Evolutionary conservation across 148 eudicot genomes (phyloP).

Genomic region (Persicaria maculosa): DNA sequence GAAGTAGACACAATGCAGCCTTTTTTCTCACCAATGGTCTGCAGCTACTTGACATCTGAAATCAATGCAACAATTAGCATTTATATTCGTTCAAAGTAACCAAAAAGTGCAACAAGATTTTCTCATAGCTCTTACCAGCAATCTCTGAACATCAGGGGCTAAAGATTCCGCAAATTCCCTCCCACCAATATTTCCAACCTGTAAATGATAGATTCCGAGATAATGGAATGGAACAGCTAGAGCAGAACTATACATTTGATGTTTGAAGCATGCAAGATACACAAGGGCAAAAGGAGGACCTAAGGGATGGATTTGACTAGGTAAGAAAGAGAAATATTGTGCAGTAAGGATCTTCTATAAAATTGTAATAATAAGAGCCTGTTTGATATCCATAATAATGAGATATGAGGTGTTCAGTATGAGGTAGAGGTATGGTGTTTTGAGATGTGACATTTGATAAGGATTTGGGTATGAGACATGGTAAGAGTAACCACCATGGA

Average conservation of each 20-base stretch:
- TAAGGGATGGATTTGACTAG: not conserved
- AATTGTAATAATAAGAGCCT: not conserved
- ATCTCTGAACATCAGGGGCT: conserved; percentile 94
- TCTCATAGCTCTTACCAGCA: conserved; percentile 51
- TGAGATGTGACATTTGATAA: no score
- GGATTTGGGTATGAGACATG: no score
- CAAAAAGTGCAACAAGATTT: not conserved
- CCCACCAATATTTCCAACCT: conserved; percentile 98
- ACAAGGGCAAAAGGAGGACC: conserved; percentile 1
- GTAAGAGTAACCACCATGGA: no score
- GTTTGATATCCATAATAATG: no score
- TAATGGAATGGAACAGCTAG: not conserved
- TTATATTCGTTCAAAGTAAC: conserved; percentile 12
- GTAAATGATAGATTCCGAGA: conserved; percentile 16
- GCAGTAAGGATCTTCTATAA: not conserved
- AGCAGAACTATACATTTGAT: not conserved
- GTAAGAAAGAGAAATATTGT: not conserved
- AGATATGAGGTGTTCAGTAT: no score
- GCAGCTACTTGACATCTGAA: conserved; percentile 88
- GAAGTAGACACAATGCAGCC: conserved; percentile 91
- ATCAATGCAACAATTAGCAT: conserved; percentile 20
- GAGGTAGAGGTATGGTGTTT: no score
- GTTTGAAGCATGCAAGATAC: not conserved
- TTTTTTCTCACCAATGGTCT: conserved; percentile 96
- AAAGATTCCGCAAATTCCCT: conserved; percentile 92